phyloP scores from a whole-genome alignment of 2,329 filamentous ascomycete genomes.

The Tolypocladium album region DNA sequence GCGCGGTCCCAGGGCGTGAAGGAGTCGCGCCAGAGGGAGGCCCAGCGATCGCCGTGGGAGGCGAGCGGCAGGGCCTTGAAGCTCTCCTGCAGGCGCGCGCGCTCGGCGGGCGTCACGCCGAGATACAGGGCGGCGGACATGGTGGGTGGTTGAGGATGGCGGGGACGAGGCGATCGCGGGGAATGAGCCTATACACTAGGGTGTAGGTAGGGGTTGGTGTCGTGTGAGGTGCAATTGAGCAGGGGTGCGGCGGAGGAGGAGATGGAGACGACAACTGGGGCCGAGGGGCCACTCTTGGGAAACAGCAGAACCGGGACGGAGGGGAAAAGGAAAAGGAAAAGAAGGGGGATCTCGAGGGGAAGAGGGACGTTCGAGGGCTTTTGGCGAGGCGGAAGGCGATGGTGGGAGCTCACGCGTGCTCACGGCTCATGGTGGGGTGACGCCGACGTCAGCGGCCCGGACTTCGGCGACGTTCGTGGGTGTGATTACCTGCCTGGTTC shows the following conservation, averaged over 20 bases:
- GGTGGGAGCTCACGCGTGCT: neutral
- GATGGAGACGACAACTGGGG: neutral
- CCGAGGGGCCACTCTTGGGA: neutral
- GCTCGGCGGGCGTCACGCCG: constrained; percentile 10
- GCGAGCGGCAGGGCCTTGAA: constrained; percentile 23
- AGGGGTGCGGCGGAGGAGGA: neutral
- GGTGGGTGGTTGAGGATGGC: neutral
- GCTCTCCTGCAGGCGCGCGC: constrained; percentile 17
- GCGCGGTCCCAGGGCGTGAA: constrained; percentile 47
- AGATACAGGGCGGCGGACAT: constrained; percentile 10
- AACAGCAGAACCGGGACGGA: neutral
- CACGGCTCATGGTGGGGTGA: neutral
- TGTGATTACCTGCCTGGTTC: no score
- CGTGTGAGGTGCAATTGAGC: neutral
- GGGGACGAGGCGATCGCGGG: neutral
- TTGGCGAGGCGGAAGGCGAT: no score
- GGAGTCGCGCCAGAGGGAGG: constrained; percentile 33
- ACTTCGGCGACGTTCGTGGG: neutral
- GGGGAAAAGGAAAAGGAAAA: neutral
- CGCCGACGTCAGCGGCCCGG: neutral
- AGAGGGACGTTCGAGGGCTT: neutral
- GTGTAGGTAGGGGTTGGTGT: neutral
- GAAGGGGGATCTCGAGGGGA: neutral
- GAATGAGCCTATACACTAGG: no score
- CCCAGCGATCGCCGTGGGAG: constrained; percentile 31